These are phyloP conservation scores for Ascochyta rabiei DNA, from an alignment of 2,329 filamentous ascomycete species.

Conservation along the genomic window DNA sequence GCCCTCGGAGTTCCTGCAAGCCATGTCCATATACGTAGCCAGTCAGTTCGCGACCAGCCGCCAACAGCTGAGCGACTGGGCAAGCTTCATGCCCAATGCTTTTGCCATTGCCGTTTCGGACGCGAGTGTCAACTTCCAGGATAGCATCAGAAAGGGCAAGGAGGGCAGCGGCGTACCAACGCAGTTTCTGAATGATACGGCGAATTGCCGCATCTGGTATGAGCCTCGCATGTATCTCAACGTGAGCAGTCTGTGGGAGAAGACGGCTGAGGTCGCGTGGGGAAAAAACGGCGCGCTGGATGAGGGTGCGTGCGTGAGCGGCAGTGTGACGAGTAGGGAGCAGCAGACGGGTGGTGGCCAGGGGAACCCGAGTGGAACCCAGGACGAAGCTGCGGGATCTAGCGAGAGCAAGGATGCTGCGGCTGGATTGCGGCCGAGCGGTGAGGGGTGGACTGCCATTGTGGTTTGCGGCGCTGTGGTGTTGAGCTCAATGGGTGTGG, in stretches of 20 bases:
- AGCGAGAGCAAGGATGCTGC: constrained; percentile 25
- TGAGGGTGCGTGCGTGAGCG: constrained; percentile 34
- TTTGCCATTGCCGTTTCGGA: constrained; percentile 31
- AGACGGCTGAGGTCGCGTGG: constrained; percentile 38
- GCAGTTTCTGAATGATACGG: constrained; percentile 67
- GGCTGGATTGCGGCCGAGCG: constrained; percentile 13
- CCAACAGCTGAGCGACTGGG: constrained; percentile 28
- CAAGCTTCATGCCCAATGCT: constrained; percentile 26
- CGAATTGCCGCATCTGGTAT: constrained; percentile 67
- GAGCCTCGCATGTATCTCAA: constrained; percentile 60
- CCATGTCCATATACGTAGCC: constrained; percentile 26
- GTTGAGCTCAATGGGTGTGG: constrained; percentile 9
- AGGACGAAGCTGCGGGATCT: constrained; percentile 9
- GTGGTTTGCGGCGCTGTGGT: constrained; percentile 20
- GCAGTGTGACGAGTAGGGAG: constrained; percentile 35
- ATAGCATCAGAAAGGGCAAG: constrained; percentile 45
- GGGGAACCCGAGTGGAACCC: constrained; percentile 24
- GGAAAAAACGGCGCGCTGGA: constrained; percentile 36
- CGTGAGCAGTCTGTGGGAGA: constrained; percentile 60
- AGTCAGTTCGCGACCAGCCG: constrained; percentile 22
- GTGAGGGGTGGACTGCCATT: constrained; percentile 15
- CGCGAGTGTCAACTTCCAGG: constrained; percentile 47
- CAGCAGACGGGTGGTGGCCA: constrained; percentile 35
- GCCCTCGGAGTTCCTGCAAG: constrained; percentile 29
- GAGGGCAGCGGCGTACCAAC: constrained; percentile 51